Conservation (phyloP, 305 asterid species). For the Fraxinus angustifolia region DNA sequence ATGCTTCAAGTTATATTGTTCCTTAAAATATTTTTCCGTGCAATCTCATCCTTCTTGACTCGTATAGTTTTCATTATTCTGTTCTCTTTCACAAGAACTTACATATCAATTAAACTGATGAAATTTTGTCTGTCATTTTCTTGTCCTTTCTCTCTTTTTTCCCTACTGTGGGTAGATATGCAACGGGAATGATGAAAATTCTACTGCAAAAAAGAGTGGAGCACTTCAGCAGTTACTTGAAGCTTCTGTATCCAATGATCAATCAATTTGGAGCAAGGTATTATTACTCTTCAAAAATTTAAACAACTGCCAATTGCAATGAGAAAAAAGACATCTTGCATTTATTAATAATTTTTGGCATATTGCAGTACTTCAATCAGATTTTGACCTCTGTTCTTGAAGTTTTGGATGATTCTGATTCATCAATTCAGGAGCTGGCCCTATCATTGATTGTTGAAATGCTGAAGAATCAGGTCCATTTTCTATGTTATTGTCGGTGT, state of each 20-base stretch:
- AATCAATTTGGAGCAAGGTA: slow-evolving; percentile 92
- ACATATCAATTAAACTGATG: background rate
- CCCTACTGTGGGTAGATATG: slow-evolving; percentile 50
- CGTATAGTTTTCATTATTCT: background rate
- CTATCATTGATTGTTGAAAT: slow-evolving; percentile 75
- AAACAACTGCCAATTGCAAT: background rate
- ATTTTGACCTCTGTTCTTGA: slow-evolving; percentile 80
- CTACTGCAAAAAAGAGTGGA: slow-evolving; percentile 51
- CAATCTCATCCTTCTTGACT: background rate
- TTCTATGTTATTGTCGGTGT: slow-evolving; percentile 14
- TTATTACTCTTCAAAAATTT: background rate
- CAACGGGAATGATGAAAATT: slow-evolving; percentile 69
- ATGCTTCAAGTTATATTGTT: slow-evolving; percentile 7
- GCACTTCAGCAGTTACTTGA: slow-evolving; percentile 92
- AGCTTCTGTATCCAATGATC: slow-evolving; percentile 58
- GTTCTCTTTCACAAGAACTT: background rate
- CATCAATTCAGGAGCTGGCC: slow-evolving; percentile 60
- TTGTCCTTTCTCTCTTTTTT: slow-evolving; percentile 12
- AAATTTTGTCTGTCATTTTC: background rate
- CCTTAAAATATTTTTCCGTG: background rate
- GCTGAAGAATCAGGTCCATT: slow-evolving; percentile 89
- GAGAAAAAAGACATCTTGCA: slow-evolving; percentile 4
- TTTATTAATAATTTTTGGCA: slow-evolving; percentile 24
- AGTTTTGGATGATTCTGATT: slow-evolving; percentile 83
- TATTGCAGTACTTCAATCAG: slow-evolving; percentile 93